phyloP scores from a whole-genome alignment of 805 yeast genomes.

The Lipomyces yamanashiensis region DNA sequence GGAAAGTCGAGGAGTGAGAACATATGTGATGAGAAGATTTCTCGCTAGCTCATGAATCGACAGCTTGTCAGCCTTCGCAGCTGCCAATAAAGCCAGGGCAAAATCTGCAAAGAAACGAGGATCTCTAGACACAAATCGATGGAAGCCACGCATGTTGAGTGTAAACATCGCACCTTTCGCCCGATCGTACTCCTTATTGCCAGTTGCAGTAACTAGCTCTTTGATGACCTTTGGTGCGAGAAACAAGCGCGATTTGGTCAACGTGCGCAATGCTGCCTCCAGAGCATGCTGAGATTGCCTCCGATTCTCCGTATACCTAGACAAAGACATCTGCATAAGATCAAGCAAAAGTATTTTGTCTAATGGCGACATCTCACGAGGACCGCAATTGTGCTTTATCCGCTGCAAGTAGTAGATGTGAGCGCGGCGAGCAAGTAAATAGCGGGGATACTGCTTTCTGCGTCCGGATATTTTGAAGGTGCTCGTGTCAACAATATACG shows the following conservation, averaged over 20 bases:
- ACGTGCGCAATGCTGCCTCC: conserved; percentile 68
- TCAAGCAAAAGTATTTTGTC: conserved; percentile 70
- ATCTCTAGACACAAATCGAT: conserved; percentile 24
- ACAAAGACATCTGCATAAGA: conserved; percentile 64
- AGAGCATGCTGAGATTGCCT: conserved; percentile 70
- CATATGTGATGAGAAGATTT: conserved; percentile 10
- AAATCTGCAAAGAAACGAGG: conserved; percentile 21
- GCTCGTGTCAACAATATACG: conserved; percentile 59
- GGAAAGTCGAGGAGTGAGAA: conserved; percentile 9
- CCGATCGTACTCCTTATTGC: conserved; percentile 54
- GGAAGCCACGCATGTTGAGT: conserved; percentile 23
- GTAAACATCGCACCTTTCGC: conserved; percentile 59
- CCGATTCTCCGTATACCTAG: conserved; percentile 72
- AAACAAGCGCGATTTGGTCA: conserved; percentile 66
- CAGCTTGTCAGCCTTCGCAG: conserved; percentile 27
- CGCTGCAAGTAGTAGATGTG: conserved; percentile 77
- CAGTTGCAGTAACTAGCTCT: conserved; percentile 56
- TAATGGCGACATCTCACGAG: conserved; percentile 67
- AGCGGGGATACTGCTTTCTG: conserved; percentile 74
- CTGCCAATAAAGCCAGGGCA: conserved; percentile 20
- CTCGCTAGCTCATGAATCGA: conserved; percentile 30
- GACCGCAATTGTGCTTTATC: conserved; percentile 69
- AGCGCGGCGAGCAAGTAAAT: conserved; percentile 74
- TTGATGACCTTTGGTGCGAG: conserved; percentile 58
- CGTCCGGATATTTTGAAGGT: conserved; percentile 67